Base-by-base conservation (phyloP, 257 asterid species). In the Jaltomata sinuosa region DNA sequence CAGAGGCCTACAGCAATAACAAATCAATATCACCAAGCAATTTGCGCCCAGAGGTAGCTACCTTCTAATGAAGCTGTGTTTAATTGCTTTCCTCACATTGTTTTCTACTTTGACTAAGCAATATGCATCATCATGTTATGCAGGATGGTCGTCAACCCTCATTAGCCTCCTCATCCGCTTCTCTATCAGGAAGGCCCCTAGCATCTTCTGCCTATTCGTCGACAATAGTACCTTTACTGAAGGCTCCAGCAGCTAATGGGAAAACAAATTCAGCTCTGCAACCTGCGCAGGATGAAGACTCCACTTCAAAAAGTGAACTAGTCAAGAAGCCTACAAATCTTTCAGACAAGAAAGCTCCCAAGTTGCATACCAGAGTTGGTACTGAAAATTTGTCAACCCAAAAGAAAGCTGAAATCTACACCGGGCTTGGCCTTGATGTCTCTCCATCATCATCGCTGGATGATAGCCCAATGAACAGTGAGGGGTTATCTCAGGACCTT, bases 361-460 rank as follows among this genome's bases (percentile, higher is more conserved):
- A 68, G 74, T 61, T 69, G 81, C 78, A 68, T 7, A 45, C 25
- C 57, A 72, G 71, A 71, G 69, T 71, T 82, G 85, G 78, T 74
- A 15, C 32, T 55, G 65, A 29, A 64, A 71, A 69, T 71, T 83
- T 82, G 79, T 85, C 85, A 15, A 69, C 83, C 53, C 80, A 47
- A 71, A 81, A 72, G 45, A 85, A 81, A 67, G 85, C 85, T 52
- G 85, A 85, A 74, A 72, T 85, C 71, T 85, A 85, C 68, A 81
- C 83, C 11, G 85, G 87, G 67, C 87, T 81, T 55, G 87, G 85
- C 83, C 87, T 85, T 68, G 87, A 85, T 72, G 83, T 45, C 61
- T 85, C 85, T 85, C 87, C 85, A 45, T 69, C 85, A 27, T 85
- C 85, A 55, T 85, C 87, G 11, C 79, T 72, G 54, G 85, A 82